Conservation (phyloP, 2,329 filamentous ascomycete species). For the Pyrenochaeta sp. region DNA sequence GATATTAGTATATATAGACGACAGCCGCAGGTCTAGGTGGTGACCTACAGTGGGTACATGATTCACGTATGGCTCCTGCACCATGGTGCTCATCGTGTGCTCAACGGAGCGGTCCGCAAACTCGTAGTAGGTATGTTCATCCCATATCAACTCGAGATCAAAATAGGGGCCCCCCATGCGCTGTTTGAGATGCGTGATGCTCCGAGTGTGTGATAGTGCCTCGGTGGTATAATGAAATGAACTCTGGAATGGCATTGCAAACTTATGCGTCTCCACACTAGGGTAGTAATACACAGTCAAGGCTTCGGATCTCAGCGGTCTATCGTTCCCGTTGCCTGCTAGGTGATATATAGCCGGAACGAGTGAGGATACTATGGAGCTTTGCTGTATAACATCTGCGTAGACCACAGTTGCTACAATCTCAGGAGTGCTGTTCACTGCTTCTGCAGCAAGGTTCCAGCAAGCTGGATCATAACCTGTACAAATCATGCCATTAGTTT, state of each 20-base stretch:
- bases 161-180: slow-evolving; percentile 69
- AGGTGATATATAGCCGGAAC: slow-evolving; percentile 28
- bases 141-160: slow-evolving; percentile 78
- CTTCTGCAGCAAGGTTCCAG: slow-evolving; percentile 9
- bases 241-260: slow-evolving; percentile 62
- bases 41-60: slow-evolving; percentile 66
- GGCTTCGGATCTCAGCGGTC: slow-evolving; percentile 12
- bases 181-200: slow-evolving; percentile 68
- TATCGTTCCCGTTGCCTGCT: slow-evolving; percentile 26
- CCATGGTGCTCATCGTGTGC: slow-evolving; percentile 81
- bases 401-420: slow-evolving; percentile 1
- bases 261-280: slow-evolving; percentile 53
- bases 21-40: background rate
- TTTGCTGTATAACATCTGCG: background rate
- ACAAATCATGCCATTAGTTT: background rate
- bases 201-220: slow-evolving; percentile 70
- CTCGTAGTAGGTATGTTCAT: slow-evolving; percentile 75
- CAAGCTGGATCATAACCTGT: slow-evolving; percentile 13
- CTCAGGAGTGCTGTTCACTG: background rate
- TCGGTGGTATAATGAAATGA: slow-evolving; percentile 58
- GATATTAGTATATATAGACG: background rate
- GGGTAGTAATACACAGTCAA: slow-evolving; percentile 54
- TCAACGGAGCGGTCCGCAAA: slow-evolving; percentile 73
- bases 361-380: background rate
- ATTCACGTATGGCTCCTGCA: slow-evolving; percentile 78